Evolutionary conservation across 768 basidiomycete genomes (phyloP).

Genomic region (Lanmaoa pseudosensibilis): DNA sequence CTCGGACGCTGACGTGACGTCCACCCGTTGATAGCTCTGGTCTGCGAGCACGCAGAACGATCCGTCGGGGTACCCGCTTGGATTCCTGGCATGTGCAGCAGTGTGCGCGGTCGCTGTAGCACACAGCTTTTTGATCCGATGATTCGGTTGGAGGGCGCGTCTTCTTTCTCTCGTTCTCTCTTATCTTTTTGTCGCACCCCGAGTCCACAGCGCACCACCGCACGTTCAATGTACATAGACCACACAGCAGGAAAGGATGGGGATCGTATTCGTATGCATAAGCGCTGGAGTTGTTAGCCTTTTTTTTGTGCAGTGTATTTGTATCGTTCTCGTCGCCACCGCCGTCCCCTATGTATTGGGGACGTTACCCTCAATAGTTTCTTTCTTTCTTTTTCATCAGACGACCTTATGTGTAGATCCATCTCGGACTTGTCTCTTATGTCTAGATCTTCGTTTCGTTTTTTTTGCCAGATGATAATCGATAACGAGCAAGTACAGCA

Average conservation of each 20-base stretch:
- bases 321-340: not conserved
- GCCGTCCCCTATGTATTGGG: not conserved
- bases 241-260: not conserved
- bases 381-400: not conserved
- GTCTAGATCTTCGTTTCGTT: not conserved
- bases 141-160: slow-evolving; percentile 43
- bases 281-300: not conserved
- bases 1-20: not conserved
- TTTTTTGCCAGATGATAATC: not conserved
- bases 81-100: slow-evolving; percentile 65
- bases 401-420: not conserved
- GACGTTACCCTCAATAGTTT: not conserved
- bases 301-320: not conserved
- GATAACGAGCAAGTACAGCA: not conserved
- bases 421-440: not conserved
- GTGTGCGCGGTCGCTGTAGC: slow-evolving; percentile 62
- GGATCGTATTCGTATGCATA: not conserved
- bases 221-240: not conserved
- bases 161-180: not conserved
- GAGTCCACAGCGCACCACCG: not conserved
- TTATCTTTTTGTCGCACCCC: not conserved
- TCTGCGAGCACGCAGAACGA: slow-evolving; percentile 64
- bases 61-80: slow-evolving; percentile 71
- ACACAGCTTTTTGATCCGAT: slow-evolving; percentile 77
- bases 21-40: slow-evolving; percentile 56